phyloP scores from a whole-genome alignment of 176 grass and related monocot species.

The Ananas comosus region DNA sequence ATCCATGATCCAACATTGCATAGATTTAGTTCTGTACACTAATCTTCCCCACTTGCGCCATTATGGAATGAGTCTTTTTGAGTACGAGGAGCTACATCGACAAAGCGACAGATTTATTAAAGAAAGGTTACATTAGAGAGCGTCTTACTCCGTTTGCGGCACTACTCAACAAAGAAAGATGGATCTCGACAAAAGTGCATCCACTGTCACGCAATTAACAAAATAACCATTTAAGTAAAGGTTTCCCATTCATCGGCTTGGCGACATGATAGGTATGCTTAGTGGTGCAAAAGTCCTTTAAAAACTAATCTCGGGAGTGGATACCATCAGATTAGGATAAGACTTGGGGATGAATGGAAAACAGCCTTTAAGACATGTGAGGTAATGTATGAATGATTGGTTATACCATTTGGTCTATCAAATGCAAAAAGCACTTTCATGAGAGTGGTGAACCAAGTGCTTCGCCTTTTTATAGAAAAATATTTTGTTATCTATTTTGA shows the following conservation, averaged over 20 bases:
- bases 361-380: conserved; percentile 18
- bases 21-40: conserved; percentile 7
- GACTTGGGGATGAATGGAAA: conserved; percentile 14
- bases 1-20: conserved; percentile 5
- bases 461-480: conserved; percentile 6
- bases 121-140: conserved; percentile 1
- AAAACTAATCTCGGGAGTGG: conserved; percentile 8
- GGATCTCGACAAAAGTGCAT: not conserved
- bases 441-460: conserved; percentile 11
- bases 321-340: conserved; percentile 16
- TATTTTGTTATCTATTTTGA: conserved; percentile 21
- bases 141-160: conserved; percentile 3
- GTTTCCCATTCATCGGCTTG: conserved; percentile 18
- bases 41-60: not conserved
- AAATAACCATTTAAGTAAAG: conserved; percentile 13
- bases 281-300: conserved; percentile 8
- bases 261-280: conserved; percentile 17
- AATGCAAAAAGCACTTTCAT: conserved; percentile 23
- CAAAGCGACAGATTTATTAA: conserved; percentile 5
- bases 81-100: conserved; percentile 15
- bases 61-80: conserved; percentile 1
- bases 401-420: conserved; percentile 23
- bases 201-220: conserved; percentile 6
- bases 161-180: conserved; percentile 6
- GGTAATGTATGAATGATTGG: conserved; percentile 17